Evolutionary conservation across 208 protist species (phyloP).

Genomic region (Trypanosomatidae sp.): DNA sequence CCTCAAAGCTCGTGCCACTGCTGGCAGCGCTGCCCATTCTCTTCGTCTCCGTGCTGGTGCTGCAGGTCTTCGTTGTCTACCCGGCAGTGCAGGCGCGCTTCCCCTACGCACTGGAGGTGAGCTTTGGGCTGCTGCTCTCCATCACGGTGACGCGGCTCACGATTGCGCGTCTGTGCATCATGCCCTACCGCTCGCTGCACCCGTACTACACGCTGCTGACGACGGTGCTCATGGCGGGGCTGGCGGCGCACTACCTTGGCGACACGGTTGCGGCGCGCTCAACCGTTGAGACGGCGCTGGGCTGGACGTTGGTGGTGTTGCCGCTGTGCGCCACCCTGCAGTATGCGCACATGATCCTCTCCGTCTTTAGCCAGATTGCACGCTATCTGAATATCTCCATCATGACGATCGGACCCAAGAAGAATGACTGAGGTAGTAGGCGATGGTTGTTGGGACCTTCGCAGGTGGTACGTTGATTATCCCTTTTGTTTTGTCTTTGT

Average conservation of each 20-base stretch:
- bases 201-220: slow-evolving; percentile 34
- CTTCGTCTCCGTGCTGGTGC: slow-evolving; percentile 40
- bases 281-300: slow-evolving; percentile 32
- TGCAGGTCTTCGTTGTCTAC: slow-evolving; percentile 48
- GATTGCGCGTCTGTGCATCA: slow-evolving; percentile 70
- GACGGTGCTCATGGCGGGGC: slow-evolving; percentile 24
- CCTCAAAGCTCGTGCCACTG: slow-evolving; percentile 28
- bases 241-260: slow-evolving; percentile 35
- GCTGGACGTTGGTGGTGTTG: slow-evolving; percentile 41
- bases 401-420: slow-evolving; percentile 51
- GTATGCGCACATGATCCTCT: slow-evolving; percentile 75
- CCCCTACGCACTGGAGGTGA: slow-evolving; percentile 77
- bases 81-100: slow-evolving; percentile 43
- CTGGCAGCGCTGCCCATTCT: slow-evolving; percentile 46
- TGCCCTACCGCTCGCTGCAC: slow-evolving; percentile 66
- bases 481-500: too few relatives aligned
- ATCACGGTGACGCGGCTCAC: slow-evolving; percentile 79
- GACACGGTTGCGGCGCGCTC: not conserved
- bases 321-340: slow-evolving; percentile 42
- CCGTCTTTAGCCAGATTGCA: slow-evolving; percentile 58
- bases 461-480: too few relatives aligned
- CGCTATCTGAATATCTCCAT: slow-evolving; percentile 59
- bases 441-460: too few relatives aligned
- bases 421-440: too few relatives aligned
- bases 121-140: slow-evolving; percentile 70